These are phyloP conservation scores for Fusarium coicis DNA, from an alignment of 2,329 filamentous ascomycete genomes.

Conservation along the genomic window DNA sequence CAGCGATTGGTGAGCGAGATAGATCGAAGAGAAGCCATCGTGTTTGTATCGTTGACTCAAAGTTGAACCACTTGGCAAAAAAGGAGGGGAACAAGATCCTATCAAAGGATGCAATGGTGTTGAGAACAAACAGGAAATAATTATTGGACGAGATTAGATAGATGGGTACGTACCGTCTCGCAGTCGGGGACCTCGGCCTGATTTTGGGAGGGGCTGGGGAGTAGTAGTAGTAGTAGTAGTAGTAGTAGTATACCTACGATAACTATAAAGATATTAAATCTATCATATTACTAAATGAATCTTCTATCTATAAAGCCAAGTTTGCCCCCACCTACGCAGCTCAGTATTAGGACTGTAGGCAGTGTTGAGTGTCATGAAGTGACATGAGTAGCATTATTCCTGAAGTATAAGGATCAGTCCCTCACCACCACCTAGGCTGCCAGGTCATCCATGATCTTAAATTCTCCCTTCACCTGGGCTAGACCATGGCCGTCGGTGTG, in stretches of 20 bases:
- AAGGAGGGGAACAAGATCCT: not conserved
- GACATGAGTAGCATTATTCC: not conserved
- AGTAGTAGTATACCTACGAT: not conserved
- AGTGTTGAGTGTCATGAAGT: not conserved
- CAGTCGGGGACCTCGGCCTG: constrained; percentile 19
- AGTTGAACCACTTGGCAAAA: constrained; percentile 7
- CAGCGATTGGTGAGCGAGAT: constrained; percentile 58
- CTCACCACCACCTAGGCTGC: not conserved
- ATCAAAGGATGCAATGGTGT: constrained; percentile 6
- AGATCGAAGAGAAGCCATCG: constrained; percentile 49
- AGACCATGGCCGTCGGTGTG: not conserved
- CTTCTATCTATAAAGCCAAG: not conserved
- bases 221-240: not conserved
- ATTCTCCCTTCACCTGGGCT: not conserved
- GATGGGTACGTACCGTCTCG: constrained; percentile 19
- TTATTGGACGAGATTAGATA: constrained; percentile 21
- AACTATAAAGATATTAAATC: not conserved
- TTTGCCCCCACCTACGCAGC: not conserved
- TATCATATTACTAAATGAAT: not conserved
- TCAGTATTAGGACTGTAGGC: not conserved
- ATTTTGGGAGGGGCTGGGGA: constrained; percentile 21
- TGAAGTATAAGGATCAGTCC: not conserved
- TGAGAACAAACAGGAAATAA: constrained; percentile 30
- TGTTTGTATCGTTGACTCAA: constrained; percentile 11
- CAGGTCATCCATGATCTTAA: not conserved